Conservation (phyloP, 2,329 filamentous ascomycete species). For the Colletotrichum navitas region DNA sequence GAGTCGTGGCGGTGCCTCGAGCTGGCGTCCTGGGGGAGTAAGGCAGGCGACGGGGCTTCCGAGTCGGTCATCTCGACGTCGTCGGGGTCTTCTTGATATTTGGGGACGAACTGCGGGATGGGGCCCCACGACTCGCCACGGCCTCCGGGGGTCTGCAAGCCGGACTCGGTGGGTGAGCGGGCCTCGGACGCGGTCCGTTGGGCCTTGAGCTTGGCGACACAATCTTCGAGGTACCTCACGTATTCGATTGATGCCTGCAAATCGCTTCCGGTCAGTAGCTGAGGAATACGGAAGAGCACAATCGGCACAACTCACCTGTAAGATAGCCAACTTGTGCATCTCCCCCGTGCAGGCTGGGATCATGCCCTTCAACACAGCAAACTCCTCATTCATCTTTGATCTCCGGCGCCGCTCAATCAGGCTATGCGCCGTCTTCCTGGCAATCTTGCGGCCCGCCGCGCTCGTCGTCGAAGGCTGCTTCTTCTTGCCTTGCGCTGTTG, state of each 20-base stretch:
- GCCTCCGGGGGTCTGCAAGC: constrained; percentile 47
- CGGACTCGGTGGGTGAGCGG: constrained; percentile 46
- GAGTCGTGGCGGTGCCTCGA: constrained; percentile 60
- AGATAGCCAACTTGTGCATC: constrained; percentile 97
- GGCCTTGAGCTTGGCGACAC: constrained; percentile 82
- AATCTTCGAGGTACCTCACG: constrained; percentile 92
- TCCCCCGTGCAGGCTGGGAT: constrained; percentile 96
- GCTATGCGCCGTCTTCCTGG: constrained; percentile 95
- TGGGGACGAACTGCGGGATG: constrained; percentile 46
- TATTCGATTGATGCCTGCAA: constrained; percentile 93
- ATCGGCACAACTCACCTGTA: constrained; percentile 75
- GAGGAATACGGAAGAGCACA: not conserved
- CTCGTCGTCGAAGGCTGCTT: constrained; percentile 83
- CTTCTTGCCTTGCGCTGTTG: constrained; percentile 66
- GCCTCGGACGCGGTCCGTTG: constrained; percentile 55
- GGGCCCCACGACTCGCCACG: constrained; percentile 46
- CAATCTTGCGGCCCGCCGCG: constrained; percentile 92
- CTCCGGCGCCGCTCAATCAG: constrained; percentile 89
- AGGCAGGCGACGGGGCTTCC: constrained; percentile 61
- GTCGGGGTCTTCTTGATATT: constrained; percentile 55
- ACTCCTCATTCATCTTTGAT: constrained; percentile 99
- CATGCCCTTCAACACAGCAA: constrained; percentile 92
- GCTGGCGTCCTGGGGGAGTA: constrained; percentile 60
- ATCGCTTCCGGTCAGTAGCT: not conserved
- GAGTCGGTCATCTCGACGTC: constrained; percentile 74